A percentile compares a stretch with the other conserved stretches of the same genome.
These are phyloP conservation scores for Ambrosia artemisiifolia DNA, from an alignment of 129 eudicot species.

Conservation along the genomic window DNA sequence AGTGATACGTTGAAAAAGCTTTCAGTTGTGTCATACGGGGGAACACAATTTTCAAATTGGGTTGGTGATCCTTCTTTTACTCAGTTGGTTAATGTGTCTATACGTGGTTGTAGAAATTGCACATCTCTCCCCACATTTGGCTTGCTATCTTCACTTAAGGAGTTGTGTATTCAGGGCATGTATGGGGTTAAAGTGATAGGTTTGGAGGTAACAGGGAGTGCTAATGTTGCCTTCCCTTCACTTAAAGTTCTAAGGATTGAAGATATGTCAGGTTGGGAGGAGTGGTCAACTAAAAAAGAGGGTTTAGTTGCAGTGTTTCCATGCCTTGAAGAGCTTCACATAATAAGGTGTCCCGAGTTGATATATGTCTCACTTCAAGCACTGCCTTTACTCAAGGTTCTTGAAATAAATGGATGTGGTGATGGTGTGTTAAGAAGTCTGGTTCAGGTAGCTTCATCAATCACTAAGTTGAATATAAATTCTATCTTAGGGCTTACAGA, in stretches of 20 bases:
- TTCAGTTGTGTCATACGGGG: no score
- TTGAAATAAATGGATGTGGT: not conserved
- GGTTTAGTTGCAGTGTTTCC: not conserved
- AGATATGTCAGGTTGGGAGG: not conserved
- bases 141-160: no score
- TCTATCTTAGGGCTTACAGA: not conserved
- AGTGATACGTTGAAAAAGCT: no score
- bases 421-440: conserved; percentile 2
- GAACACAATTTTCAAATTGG: no score
- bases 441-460: conserved; percentile 4
- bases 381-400: not conserved
- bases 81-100: no score
- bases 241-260: not conserved
- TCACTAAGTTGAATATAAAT: not conserved
- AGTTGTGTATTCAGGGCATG: no score
- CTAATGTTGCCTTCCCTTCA: no score
- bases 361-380: not conserved
- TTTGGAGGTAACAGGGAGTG: no score
- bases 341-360: not conserved
- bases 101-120: no score
- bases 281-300: not conserved
- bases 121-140: no score
- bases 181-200: no score
- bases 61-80: no score
- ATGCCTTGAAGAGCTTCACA: conserved; percentile 5